Evolutionary conservation across 1,284 basidiomycete species (phyloP).

Genomic region (Inonotus obliquus): DNA sequence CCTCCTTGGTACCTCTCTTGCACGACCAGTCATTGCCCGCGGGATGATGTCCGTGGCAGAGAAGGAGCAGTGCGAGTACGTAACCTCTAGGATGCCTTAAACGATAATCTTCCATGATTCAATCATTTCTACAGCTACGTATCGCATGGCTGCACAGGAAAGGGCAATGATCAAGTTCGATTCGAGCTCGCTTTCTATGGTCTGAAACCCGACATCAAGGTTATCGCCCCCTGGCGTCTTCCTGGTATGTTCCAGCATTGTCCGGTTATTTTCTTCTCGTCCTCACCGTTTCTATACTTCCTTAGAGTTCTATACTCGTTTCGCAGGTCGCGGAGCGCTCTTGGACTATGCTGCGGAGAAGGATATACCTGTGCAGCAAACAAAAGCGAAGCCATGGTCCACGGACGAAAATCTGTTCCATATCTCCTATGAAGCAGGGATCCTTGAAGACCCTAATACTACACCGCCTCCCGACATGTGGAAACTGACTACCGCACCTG

Average conservation of each 20-base stretch:
- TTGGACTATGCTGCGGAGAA: slow-evolving; percentile 88
- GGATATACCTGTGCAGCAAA: slow-evolving; percentile 92
- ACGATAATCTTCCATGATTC: not conserved
- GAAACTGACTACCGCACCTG: slow-evolving; percentile 89
- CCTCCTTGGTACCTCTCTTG: slow-evolving; percentile 95
- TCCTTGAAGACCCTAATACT: slow-evolving; percentile 94
- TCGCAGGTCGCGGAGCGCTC: slow-evolving; percentile 91
- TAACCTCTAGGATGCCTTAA: slow-evolving; percentile 15
- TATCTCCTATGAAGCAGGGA: slow-evolving; percentile 99
- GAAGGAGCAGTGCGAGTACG: slow-evolving; percentile 88
- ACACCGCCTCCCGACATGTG: slow-evolving; percentile 99
- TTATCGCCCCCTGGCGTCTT: slow-evolving; percentile 96
- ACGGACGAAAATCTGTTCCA: slow-evolving; percentile 99
- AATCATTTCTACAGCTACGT: slow-evolving; percentile 64
- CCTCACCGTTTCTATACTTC: not conserved
- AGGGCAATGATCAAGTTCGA: slow-evolving; percentile 99
- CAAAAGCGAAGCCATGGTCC: slow-evolving; percentile 97
- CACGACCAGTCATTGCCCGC: slow-evolving; percentile 97
- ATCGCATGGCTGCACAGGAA: slow-evolving; percentile 98
- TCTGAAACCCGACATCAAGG: slow-evolving; percentile 97
- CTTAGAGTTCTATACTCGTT: slow-evolving; percentile 94
- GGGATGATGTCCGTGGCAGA: slow-evolving; percentile 97
- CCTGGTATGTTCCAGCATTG: slow-evolving; percentile 52
- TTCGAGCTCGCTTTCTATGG: slow-evolving; percentile 99
- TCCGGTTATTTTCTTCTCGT: not conserved